Conservation (phyloP, 1,284 basidiomycete genomes). For the Malassezia arunalokei region DNA sequence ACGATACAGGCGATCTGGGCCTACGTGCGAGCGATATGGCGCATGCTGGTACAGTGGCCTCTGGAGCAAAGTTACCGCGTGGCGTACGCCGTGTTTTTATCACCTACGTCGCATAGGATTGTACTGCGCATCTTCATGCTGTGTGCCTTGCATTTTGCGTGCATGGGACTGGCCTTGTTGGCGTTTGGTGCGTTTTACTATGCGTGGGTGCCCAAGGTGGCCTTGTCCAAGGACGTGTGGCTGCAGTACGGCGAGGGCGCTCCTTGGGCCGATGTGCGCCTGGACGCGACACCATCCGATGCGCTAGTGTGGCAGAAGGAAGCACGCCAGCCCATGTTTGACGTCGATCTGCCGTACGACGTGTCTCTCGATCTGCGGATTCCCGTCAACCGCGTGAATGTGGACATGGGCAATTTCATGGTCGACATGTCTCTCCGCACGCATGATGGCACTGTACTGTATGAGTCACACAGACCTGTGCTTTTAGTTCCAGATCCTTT, state of each 20-base stretch:
- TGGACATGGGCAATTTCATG: conserved; percentile 36
- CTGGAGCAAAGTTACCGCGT: not conserved
- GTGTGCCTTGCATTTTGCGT: conserved; percentile 27
- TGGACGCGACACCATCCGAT: conserved; percentile 11
- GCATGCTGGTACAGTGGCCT: not conserved
- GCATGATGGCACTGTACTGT: not conserved
- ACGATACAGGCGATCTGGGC: not conserved
- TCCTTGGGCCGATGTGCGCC: conserved; percentile 15
- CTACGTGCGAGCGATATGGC: not conserved
- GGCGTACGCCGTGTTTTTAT: conserved; percentile 21
- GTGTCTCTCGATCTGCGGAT: conserved; percentile 38
- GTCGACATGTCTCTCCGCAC: conserved; percentile 25
- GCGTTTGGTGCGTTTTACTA: conserved; percentile 43
- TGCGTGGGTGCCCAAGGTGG: conserved; percentile 39
- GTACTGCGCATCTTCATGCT: conserved; percentile 34
- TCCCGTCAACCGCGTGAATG: conserved; percentile 24
- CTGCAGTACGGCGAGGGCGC: conserved; percentile 22
- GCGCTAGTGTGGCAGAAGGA: conserved; percentile 16
- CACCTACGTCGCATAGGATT: conserved; percentile 37
- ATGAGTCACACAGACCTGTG: conserved; percentile 3
- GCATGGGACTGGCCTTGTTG: conserved; percentile 27
- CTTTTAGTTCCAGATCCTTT: conserved; percentile 10
- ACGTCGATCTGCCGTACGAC: conserved; percentile 39
- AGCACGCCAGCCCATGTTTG: conserved; percentile 22
- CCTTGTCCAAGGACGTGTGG: conserved; percentile 31